phyloP scores from a whole-genome alignment of 257 asterid genomes.

The Verbena officinalis region DNA sequence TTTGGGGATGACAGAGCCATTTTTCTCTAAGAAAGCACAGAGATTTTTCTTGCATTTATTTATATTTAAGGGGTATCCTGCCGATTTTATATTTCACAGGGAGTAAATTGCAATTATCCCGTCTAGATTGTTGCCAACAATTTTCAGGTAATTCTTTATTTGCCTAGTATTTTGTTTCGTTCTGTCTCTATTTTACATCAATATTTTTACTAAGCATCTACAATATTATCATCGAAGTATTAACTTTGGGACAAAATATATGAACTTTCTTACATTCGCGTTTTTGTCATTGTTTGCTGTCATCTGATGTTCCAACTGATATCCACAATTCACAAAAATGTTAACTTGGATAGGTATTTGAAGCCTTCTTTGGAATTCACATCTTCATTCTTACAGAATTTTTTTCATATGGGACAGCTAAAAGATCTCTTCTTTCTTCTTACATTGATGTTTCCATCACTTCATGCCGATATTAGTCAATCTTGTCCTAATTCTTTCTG shows the following conservation, averaged over 20 bases:
- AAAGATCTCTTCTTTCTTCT: background rate
- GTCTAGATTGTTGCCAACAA: background rate
- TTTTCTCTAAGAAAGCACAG: too few species aligned
- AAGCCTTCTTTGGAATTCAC: background rate
- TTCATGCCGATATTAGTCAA: background rate
- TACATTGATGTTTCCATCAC: background rate
- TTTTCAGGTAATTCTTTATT: background rate
- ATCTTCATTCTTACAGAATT: background rate
- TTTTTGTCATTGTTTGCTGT: background rate
- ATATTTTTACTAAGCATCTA: too few species aligned
- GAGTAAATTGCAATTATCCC: too few species aligned
- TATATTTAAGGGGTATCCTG: too few species aligned
- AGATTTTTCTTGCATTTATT: too few species aligned
- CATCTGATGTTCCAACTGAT: slow-evolving; percentile 11
- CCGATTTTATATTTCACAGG: too few species aligned
- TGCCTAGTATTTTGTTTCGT: background rate
- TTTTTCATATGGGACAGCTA: background rate
- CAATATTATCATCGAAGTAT: too few species aligned
- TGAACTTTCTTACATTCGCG: too few species aligned
- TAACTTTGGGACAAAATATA: too few species aligned
- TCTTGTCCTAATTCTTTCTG: slow-evolving; percentile 8
- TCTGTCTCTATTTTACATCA: too few species aligned
- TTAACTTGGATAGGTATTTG: background rate
- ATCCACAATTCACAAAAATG: slow-evolving; percentile 17
- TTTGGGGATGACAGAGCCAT: too few species aligned